Base-by-base conservation (phyloP, 2,329 filamentous ascomycete genomes). In the Diaporthe sp. region DNA sequence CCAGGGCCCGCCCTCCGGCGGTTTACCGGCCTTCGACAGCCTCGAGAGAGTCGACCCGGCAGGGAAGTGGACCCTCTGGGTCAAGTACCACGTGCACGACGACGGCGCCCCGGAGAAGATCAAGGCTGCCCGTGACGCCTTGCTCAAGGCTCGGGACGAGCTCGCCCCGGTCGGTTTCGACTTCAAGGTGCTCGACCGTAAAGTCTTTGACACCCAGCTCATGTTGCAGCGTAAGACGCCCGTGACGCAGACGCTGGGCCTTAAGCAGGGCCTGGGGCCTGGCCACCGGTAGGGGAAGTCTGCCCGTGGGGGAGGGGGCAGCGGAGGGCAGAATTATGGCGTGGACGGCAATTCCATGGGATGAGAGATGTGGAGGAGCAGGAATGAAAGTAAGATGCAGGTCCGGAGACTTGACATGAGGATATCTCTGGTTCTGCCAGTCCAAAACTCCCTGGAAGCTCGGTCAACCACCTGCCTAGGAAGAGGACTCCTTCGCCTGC, bases 61-160 rank as follows among this genome's bases (percentile, higher is more conserved):
- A 28, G 82, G 84, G 47, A 87, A 87, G 61, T 92, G 91, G 91
- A 86, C 90, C 70, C 83, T 93, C 42, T 86, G 86, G 49, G 87
- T 91, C 75, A 90, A 87, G 75, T 82, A 86, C 2, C 85, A 90
- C 70, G 89, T 92, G 3, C 78, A 87, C 57, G 89, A 92, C 75
- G 90, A 91, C 72, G 89, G 86, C 78, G 88, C 89, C 71, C 90
- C 90, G 0, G 89, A 91, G 51, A 89, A 90, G 79, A 86, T 92
- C 42, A 85, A 88, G 60, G 88, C 90, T 78, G 90, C 86, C 0
- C 86, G 88, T 55, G 88, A 89, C n/a, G 85, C 87, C 77, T 82
- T 93, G 7, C 77, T 87, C 25, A 84, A 81, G 1, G 82, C 88
- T 1, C 84, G 86, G 47, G 83, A 82, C 17, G 86, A 90, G 71